These are phyloP conservation scores for Termitomyces sp. DNA, from an alignment of 768 basidiomycete species.

Conservation along the genomic window DNA sequence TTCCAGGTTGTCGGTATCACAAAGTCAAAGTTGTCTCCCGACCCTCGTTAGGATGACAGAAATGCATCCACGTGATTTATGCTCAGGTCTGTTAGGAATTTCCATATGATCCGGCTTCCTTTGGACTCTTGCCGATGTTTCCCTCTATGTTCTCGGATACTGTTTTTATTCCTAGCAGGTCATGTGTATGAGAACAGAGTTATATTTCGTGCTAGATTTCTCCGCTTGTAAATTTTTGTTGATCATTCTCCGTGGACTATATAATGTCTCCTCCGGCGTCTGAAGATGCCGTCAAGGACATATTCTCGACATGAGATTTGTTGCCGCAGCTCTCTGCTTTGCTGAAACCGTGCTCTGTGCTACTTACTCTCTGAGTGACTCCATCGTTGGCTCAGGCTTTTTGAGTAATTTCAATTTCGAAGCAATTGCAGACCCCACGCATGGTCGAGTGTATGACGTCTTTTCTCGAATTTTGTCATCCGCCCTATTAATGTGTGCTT, in stretches of 20 bases:
- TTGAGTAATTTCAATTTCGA: constrained; percentile 47
- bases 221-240: background rate
- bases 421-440: constrained; percentile 53
- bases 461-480: background rate
- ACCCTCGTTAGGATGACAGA: no score
- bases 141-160: no score
- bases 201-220: background rate
- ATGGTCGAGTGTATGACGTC: constrained; percentile 54
- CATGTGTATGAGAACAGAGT: constrained; percentile 1
- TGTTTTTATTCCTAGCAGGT: background rate
- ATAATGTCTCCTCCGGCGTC: background rate
- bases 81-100: no score
- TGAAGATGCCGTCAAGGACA: background rate
- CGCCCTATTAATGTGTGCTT: background rate
- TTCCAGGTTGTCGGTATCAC: no score
- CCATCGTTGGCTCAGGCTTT: constrained; percentile 43
- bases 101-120: no score
- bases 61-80: no score
- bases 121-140: no score
- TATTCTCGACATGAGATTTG: constrained; percentile 1
- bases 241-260: constrained; percentile 4
- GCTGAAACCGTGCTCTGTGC: constrained; percentile 21
- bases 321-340: constrained; percentile 3
- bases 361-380: constrained; percentile 38
- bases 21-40: no score